Conservation (phyloP, 768 basidiomycete species). For the Tephrocybe sp. region DNA sequence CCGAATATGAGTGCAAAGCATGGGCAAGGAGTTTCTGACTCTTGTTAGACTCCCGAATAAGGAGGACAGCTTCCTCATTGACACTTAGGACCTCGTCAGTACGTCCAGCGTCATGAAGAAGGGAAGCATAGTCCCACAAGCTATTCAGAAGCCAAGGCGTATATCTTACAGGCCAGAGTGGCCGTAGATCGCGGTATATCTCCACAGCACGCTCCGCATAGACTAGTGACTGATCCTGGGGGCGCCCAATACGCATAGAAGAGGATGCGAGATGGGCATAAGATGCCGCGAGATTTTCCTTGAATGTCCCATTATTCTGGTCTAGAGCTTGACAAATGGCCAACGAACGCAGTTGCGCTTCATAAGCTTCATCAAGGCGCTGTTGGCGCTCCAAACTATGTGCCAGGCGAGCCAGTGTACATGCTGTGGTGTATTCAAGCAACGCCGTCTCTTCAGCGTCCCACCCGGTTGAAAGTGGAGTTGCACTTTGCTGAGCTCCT, state of each 20-base stretch:
- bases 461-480: not conserved
- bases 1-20: slow-evolving; percentile 5
- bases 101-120: slow-evolving; percentile 4
- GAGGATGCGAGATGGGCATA: slow-evolving; percentile 9
- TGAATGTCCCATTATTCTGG: not conserved
- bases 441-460: slow-evolving; percentile 8
- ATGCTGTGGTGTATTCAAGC: slow-evolving; percentile 12
- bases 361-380: slow-evolving; percentile 9
- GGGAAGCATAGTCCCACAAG: slow-evolving; percentile 11
- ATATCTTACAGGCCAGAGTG: slow-evolving; percentile 2
- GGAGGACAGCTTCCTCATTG: slow-evolving; percentile 7
- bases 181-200: slow-evolving; percentile 3
- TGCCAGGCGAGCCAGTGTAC: slow-evolving; percentile 6
- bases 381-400: slow-evolving; percentile 6
- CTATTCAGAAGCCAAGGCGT: slow-evolving; percentile 3
- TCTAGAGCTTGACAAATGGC: not conserved
- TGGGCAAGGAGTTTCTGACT: slow-evolving; percentile 11
- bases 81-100: slow-evolving; percentile 5
- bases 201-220: slow-evolving; percentile 8
- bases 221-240: not conserved
- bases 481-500: not conserved
- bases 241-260: slow-evolving; percentile 1
- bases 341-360: slow-evolving; percentile 4
- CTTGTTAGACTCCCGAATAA: slow-evolving; percentile 7
- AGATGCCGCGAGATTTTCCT: slow-evolving; percentile 8